Evolutionary conservation across 441 rosid species (phyloP), one percentile per base, ranked within the genome.

Genomic region (Metrosideros polymorpha): DNA sequence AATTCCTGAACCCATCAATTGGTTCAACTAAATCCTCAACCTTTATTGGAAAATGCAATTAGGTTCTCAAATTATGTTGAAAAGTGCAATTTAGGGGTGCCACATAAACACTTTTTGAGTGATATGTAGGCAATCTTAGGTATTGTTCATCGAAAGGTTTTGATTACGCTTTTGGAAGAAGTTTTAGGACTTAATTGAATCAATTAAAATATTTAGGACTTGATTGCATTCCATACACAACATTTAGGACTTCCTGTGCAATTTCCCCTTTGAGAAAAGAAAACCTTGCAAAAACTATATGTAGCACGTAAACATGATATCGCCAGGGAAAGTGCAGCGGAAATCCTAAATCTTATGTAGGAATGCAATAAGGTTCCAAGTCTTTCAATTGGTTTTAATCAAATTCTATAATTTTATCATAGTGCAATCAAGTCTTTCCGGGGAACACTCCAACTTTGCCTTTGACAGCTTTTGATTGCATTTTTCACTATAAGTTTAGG

Each of bases 281-380:
- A 57, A 15, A 9, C 76, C 76, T 0, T 32, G 25, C 76, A 35
- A 63, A 61, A 63, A 63, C 24, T 42, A 19, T 54, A 24, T 24
- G n/a, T 24, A 54, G 57, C 12, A 54, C 13, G n/a, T 47, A 27
- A 35, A 35, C 77, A 0, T 19, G 79, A 66, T 66, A 35, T 35
- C 2, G 1, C 45, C 7, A 0, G 0, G 14, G 14, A 35, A 66
- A 66, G 45, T 35, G 3, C 0, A 3, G 47, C 14, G 0, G 22
- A 66, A 66, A 5, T 66, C 79, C 27, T 35, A 19, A 66, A 0
- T 35, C 76, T 3, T 35, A 35, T 35, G 77, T 5, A 1, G 47
- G 27, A 66, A 66, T 66, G 43, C 0, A 0, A 35, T 0, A 9
- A 35, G 27, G 47, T 5, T 35, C 15, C n/a, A 66, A 66, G 22